Base-by-base conservation (phyloP, 257 asterid genomes). In the Gardenia jasminoides region DNA sequence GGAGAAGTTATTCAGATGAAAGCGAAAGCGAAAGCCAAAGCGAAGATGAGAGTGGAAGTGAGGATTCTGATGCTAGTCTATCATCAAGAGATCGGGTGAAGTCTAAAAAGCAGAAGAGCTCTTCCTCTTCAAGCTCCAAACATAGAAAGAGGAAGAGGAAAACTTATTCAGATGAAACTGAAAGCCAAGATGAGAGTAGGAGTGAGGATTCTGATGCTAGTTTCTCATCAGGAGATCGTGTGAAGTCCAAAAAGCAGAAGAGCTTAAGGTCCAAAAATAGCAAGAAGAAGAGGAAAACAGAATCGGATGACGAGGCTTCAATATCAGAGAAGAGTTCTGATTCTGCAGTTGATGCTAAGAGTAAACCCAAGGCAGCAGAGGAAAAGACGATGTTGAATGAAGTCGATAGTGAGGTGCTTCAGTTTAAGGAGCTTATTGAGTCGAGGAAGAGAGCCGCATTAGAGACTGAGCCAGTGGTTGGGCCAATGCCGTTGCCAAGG, bases 401-500 rank as follows among this genome's bases (percentile, higher is more conserved):
- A 52, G 76, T 79, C 48, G 80, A 85, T 22, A 80, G 78, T 0
- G 98, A 93, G 90, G 10, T 87, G 47, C 90, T 88, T 36, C 83
- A 79, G 81, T 87, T 93, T 39, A 92, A 88, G 83, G 99, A 95
- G 84, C 79, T 90, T 89, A 80, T 87, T 16, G 98, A 93, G 80
- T 82, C 78, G 19, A 80, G 91, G 78, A 93, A 90, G 88, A 92
- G 83, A 78, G 47, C 88, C 33, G 76, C 80, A 48, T 13, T 87
- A 78, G 98, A 93, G 31, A 89, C 86, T 24, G 97, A 95, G 54
- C 92, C 86, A 6, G 74, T 84, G 67, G 96, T 95, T 70, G 99
- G 99, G 36, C 98, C 98, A 47, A 89, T 93, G 97, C 99, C 99
- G 47, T 81, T 95, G 85, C 99, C 98, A 0, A 90, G 87, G 68